Evolutionary conservation across 345 rosid species (phyloP).

Genomic region (Capsella bursapastoris): DNA sequence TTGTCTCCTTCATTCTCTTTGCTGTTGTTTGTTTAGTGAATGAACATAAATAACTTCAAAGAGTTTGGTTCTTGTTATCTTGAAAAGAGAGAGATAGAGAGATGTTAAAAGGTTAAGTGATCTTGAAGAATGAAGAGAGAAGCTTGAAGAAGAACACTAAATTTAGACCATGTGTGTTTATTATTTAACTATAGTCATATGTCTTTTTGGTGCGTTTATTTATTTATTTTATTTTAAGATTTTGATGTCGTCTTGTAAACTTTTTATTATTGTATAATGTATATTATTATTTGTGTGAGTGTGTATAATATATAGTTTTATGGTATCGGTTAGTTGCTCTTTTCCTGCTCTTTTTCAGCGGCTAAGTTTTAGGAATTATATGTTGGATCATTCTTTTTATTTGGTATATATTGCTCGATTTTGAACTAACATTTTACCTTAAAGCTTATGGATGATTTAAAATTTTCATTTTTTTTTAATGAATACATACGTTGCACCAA

Average conservation of each 20-base stretch:
- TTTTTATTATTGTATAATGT: constrained; percentile 21
- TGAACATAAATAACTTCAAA: neutral
- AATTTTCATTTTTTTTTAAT: neutral
- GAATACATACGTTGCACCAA: constrained; percentile 26
- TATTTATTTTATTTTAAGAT: neutral
- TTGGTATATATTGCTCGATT: neutral
- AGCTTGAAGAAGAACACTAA: constrained; percentile 31
- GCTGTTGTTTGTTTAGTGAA: neutral
- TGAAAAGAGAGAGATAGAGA: constrained; percentile 10
- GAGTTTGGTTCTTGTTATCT: constrained; percentile 11
- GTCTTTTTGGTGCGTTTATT: constrained; percentile 34
- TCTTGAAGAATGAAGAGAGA: constrained; percentile 34
- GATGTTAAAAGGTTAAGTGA: constrained; percentile 9
- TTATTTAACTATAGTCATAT: constrained; percentile 40
- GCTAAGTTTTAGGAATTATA: constrained; percentile 13
- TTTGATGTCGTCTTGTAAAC: neutral
- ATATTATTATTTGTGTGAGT: constrained; percentile 4
- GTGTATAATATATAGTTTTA: constrained; percentile 38
- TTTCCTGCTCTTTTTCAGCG: constrained; percentile 38
- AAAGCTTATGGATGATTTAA: constrained; percentile 4
- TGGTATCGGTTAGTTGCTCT: constrained; percentile 36
- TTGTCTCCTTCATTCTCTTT: constrained; percentile 74
- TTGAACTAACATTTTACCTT: constrained; percentile 27
- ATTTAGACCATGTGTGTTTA: constrained; percentile 38
- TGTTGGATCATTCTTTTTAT: constrained; percentile 3